Percentiles rank a stretch among this genome's conserved stretches.
These are phyloP conservation scores for Alternaria solani DNA, from an alignment of 2,329 filamentous ascomycete species.

Conservation along the genomic window DNA sequence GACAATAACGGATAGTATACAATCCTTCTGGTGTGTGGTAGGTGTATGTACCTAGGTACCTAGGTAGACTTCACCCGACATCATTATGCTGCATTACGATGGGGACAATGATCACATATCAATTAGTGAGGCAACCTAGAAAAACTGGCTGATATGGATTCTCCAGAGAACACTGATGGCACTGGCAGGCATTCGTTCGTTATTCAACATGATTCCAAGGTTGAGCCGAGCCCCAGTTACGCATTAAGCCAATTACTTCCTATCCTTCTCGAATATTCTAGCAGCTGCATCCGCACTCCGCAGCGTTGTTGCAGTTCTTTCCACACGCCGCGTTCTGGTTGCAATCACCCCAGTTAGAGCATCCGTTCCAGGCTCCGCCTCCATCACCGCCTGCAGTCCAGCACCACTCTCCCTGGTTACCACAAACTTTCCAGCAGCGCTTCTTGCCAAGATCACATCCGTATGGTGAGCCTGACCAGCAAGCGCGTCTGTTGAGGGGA, in stretches of 20 bases:
- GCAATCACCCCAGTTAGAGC: neutral
- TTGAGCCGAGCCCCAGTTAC: neutral
- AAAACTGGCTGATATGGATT: neutral
- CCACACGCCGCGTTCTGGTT: neutral
- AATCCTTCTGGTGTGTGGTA: too few species aligned
- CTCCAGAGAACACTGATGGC: neutral
- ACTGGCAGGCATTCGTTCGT: neutral
- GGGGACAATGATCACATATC: too few species aligned
- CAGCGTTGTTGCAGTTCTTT: neutral
- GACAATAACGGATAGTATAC: too few species aligned
- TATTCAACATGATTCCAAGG: neutral
- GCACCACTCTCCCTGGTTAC: slow-evolving; percentile 5
- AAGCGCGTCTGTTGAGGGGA: neutral
- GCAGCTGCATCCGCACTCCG: slow-evolving; percentile 2
- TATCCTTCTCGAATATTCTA: neutral
- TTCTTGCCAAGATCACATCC: slow-evolving; percentile 1
- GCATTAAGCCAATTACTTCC: neutral
- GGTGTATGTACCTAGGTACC: too few species aligned
- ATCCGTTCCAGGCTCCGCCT: neutral
- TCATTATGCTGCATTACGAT: too few species aligned
- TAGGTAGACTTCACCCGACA: too few species aligned
- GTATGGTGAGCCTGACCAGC: neutral
- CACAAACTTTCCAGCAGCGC: slow-evolving; percentile 5
- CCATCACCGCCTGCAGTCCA: neutral
- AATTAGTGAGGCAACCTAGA: neutral